phyloP scores from a whole-genome alignment of 768 basidiomycete genomes.

The Pleurotus ostreatus region DNA sequence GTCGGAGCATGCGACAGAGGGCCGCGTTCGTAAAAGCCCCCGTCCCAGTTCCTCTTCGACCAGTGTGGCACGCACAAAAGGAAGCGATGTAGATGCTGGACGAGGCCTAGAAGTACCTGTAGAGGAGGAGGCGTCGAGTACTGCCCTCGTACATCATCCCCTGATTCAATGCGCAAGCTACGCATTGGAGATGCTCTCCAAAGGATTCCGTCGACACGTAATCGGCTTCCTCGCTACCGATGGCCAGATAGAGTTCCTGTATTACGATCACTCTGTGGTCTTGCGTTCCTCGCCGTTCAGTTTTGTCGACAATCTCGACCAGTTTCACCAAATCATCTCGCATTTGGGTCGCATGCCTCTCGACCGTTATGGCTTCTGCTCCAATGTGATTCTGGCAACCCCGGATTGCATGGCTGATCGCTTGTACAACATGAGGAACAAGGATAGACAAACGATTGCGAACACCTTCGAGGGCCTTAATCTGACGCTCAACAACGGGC shows the following conservation, averaged over 20 bases:
- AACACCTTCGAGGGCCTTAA: neutral
- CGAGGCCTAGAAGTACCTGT: neutral
- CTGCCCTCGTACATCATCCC: neutral
- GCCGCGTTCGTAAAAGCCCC: too few species aligned
- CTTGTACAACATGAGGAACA: too few species aligned
- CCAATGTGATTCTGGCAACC: neutral
- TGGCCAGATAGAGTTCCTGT: conserved; percentile 15
- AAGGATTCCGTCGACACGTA: conserved; percentile 17
- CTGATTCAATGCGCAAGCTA: conserved; percentile 20
- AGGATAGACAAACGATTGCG: neutral
- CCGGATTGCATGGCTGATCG: neutral
- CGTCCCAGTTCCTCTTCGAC: too few species aligned
- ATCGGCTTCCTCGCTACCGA: conserved; percentile 14
- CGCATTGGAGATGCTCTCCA: conserved; percentile 19
- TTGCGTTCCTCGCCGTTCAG: conserved; percentile 12
- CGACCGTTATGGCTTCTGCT: neutral
- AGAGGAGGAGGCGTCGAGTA: neutral
- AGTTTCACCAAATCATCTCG: too few species aligned
- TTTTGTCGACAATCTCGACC: too few species aligned
- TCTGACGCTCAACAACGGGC: neutral
- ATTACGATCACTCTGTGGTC: conserved; percentile 15
- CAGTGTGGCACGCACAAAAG: neutral
- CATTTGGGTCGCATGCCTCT: neutral
- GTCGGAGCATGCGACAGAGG: too few species aligned
- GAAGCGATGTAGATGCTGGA: neutral